phyloP scores from a whole-genome alignment of 2,329 filamentous ascomycete genomes.

The Aspergillus transmontanensis region DNA sequence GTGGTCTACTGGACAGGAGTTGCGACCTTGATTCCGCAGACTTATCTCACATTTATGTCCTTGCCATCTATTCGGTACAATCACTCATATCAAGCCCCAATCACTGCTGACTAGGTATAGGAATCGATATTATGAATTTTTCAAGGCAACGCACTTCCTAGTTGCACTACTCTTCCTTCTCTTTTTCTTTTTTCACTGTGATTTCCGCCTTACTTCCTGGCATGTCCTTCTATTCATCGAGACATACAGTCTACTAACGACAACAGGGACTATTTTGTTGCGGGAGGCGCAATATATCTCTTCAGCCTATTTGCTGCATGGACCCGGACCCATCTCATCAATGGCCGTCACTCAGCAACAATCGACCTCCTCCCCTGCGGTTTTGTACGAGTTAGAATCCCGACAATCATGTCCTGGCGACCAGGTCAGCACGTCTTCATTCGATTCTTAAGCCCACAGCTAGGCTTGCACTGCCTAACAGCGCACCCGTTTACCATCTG shows the following conservation, averaged over 20 bases:
- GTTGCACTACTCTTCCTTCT: conserved; percentile 58
- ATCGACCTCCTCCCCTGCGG: conserved; percentile 45
- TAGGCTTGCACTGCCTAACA: conserved; percentile 48
- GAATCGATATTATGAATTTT: conserved; percentile 61
- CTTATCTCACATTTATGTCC: conserved; percentile 59
- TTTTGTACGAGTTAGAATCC: conserved; percentile 48
- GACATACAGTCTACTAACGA: conserved; percentile 2
- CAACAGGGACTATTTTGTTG: conserved; percentile 63
- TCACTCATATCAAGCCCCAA: background rate
- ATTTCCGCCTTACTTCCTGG: conserved; percentile 58
- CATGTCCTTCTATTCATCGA: conserved; percentile 20
- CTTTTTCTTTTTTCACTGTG: conserved; percentile 64
- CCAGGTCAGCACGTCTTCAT: conserved; percentile 60
- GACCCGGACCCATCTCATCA: conserved; percentile 52
- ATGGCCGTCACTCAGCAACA: conserved; percentile 52
- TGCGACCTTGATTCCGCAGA: conserved; percentile 55
- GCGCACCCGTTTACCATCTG: conserved; percentile 60
- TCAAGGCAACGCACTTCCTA: conserved; percentile 60
- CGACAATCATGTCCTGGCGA: conserved; percentile 50
- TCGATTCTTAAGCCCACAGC: conserved; percentile 44
- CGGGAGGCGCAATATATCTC: conserved; percentile 55
- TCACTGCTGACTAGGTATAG: conserved; percentile 32
- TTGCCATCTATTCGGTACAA: conserved; percentile 53
- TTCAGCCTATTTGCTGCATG: conserved; percentile 50
- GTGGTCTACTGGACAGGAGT: conserved; percentile 60